Conservation (phyloP, 805 yeast species). For the Candida ulmi region DNA sequence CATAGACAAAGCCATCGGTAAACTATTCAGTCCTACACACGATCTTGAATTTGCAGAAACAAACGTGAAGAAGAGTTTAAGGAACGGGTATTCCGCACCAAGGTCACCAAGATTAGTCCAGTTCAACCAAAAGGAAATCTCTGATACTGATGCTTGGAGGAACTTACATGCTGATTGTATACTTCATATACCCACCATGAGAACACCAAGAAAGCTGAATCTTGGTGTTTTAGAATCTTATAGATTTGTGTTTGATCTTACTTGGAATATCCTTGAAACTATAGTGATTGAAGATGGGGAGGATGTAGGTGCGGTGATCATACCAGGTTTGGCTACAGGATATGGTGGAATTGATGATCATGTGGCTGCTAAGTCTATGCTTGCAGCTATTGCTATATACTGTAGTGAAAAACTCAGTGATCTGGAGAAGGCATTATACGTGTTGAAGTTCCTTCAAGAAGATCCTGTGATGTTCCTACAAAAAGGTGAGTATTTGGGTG, state of each 20-base stretch:
- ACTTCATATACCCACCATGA: constrained; percentile 36
- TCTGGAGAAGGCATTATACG: constrained; percentile 3
- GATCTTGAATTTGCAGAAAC: constrained; percentile 20
- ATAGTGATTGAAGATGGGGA: constrained; percentile 8
- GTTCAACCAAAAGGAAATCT: constrained; percentile 13
- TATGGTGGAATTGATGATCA: constrained; percentile 29
- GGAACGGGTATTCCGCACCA: constrained; percentile 27
- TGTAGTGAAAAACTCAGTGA: constrained; percentile 1
- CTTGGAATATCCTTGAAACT: constrained; percentile 29
- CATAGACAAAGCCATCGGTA: constrained; percentile 30
- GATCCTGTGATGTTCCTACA: constrained; percentile 1
- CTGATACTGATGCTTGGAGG: constrained; percentile 26
- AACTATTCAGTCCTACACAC: constrained; percentile 16
- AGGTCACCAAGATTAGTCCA: constrained; percentile 23
- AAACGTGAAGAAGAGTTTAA: constrained; percentile 13
- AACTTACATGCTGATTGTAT: constrained; percentile 24
- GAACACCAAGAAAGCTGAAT: constrained; percentile 24
- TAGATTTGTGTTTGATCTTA: constrained; percentile 30
- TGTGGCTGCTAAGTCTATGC: constrained; percentile 29
- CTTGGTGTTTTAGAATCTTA: constrained; percentile 6
- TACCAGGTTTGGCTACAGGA: constrained; percentile 38
- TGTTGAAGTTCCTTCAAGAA: constrained; percentile 8
- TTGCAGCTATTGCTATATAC: constrained; percentile 28
- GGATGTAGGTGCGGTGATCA: constrained; percentile 15
- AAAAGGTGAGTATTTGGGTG: background rate